Evolutionary conservation across 768 basidiomycete species (phyloP).

Genomic region (Hemileccinum impolitum): DNA sequence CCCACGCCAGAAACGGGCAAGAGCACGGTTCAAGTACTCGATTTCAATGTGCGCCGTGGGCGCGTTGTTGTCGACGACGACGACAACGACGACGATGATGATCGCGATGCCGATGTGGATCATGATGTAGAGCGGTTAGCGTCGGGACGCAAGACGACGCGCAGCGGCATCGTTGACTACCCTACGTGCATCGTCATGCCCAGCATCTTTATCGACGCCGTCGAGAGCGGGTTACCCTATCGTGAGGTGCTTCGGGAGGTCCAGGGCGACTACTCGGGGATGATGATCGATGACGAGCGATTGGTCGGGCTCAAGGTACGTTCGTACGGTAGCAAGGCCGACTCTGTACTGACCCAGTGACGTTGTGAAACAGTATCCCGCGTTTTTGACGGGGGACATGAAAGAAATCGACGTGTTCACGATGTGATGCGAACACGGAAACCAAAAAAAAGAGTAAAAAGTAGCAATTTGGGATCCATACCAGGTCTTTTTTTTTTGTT

Average conservation of each 20-base stretch:
- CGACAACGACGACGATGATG: no score
- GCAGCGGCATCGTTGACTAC: conserved; percentile 6
- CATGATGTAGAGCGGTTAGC: background rate
- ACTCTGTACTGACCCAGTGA: background rate
- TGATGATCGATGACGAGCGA: conserved; percentile 43
- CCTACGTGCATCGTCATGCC: conserved; percentile 12
- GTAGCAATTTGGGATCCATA: no score
- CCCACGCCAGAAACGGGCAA: conserved; percentile 3
- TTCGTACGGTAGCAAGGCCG: background rate
- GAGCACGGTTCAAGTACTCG: conserved; percentile 23
- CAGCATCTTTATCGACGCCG: conserved; percentile 20
- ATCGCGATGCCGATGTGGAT: background rate
- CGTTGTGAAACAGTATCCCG: conserved; percentile 14
- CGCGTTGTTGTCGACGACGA: no score
- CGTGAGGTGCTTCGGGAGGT: conserved; percentile 22
- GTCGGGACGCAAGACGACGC: background rate
- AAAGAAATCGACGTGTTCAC: conserved; percentile 34
- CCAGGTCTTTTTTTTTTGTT: no score
- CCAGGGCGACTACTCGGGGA: conserved; percentile 32
- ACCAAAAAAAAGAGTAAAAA: no score
- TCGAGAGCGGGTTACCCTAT: conserved; percentile 34
- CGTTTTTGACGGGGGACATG: conserved; percentile 31
- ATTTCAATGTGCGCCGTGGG: conserved; percentile 28
- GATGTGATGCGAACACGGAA: conserved; percentile 28
- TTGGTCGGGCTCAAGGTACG: conserved; percentile 40